These are phyloP conservation scores for Phytopythium aichiense DNA, from an alignment of 352 stramenopile genomes.

Conservation along the genomic window DNA sequence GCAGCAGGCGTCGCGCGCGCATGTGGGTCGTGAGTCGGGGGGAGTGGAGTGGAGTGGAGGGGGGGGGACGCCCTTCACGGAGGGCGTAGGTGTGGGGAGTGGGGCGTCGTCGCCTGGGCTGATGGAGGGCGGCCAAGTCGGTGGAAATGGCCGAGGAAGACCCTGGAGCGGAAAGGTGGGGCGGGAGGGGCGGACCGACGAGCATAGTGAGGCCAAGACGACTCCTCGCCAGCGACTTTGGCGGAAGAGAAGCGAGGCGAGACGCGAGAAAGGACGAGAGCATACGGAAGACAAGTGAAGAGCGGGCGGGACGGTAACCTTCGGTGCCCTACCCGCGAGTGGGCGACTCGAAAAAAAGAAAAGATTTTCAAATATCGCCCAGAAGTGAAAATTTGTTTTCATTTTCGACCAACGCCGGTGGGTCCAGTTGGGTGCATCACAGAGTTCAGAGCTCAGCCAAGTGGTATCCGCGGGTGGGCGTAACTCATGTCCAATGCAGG, in stretches of 20 bases:
- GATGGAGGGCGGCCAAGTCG: no score
- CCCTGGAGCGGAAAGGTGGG: neutral
- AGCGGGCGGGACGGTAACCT: neutral
- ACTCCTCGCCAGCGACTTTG: neutral
- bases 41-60: neutral
- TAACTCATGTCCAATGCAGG: no score
- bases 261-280: neutral
- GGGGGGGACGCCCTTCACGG: neutral
- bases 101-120: neutral
- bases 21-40: neutral
- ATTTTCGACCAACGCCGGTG: no score
- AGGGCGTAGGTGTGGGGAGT: neutral
- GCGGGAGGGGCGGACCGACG: neutral
- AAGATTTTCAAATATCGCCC: no score
- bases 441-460: no score
- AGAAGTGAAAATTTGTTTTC: no score
- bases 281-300: neutral
- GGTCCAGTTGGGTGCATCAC: no score
- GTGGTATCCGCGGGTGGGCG: no score
- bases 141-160: neutral
- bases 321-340: neutral
- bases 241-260: neutral
- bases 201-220: neutral
- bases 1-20: neutral
- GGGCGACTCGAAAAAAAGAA: no score